Base-by-base conservation (phyloP, 305 asterid species). In the Nicotiana rustica region DNA sequence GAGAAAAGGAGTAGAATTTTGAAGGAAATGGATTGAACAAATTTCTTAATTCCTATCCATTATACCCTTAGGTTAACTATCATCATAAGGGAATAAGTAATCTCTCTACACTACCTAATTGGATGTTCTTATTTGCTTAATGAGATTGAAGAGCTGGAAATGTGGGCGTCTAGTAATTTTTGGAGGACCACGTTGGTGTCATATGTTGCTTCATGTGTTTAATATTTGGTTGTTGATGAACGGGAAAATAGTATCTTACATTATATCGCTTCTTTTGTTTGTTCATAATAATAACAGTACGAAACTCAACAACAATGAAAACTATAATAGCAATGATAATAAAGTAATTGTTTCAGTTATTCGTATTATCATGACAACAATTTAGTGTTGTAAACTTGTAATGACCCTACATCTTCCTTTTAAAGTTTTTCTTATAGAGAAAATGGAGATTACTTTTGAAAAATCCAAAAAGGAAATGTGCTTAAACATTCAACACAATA, bases 121-220 rank as follows among this genome's bases (percentile, higher is more conserved):
- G 64, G 29, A 29, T 52, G 65, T 75, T 73, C 47, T 75, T 14
- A 52, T 75, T 75, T 49, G 80, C 80, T 52, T 49, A 25, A 44
- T 75, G 38, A 29, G 80, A 52, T 75, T 29, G 47, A 75, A 75
- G 44, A 75, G 65, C 65, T 75, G 47, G 65, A 75, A 75, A 75
- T 75, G 65, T 75, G 29, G 79, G 62, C 9, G 17, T 52, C 25
- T 75, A 52, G 47, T 52, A 52, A 73, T 49, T 52, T 75, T 75
- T 15, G 14, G 29, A 29, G 1, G 44, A 75, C 29, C 80, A 29
- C 5, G 2, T 75, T 52, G 64, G 65, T 75, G 52, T 52, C 65
- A 75, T 15, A 38, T 10, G 55, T 69, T n/a, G 31, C 65, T 41
- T 15, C 65, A 75, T 49, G 29, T 52, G 17, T 75, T 75, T 29